Conservation (phyloP, 306 rosid genomes). For the Lagenaria siceraria region DNA sequence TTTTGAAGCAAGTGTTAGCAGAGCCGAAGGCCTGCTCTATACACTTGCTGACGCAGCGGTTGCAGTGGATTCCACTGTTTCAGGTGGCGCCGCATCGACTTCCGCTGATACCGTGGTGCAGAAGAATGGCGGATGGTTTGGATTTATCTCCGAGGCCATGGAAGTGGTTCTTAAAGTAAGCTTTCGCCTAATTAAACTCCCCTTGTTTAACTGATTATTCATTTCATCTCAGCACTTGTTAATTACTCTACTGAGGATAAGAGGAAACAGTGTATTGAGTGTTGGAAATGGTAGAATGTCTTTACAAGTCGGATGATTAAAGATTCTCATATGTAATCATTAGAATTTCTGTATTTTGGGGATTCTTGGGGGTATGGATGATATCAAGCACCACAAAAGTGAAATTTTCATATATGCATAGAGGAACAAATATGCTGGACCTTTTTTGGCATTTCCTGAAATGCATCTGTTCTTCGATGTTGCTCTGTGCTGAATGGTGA, state of each 20-base stretch:
- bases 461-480: neutral
- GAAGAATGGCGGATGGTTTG: slow-evolving; percentile 93
- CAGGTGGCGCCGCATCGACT: slow-evolving; percentile 17
- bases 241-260: neutral
- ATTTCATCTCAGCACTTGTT: neutral
- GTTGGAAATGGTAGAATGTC: no score
- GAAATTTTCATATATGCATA: neutral
- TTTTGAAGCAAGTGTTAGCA: slow-evolving; percentile 22
- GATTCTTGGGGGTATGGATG: neutral
- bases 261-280: no score
- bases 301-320: no score
- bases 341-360: neutral
- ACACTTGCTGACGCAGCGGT: slow-evolving; percentile 84
- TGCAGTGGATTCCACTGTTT: slow-evolving; percentile 31
- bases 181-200: neutral
- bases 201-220: neutral
- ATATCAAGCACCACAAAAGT: neutral
- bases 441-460: neutral
- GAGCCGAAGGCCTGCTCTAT: slow-evolving; percentile 73
- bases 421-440: neutral
- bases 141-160: slow-evolving; percentile 84
- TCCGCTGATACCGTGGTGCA: slow-evolving; percentile 44
- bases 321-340: no score
- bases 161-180: slow-evolving; percentile 81
- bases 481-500: neutral